A percentile compares a stretch with the other conserved stretches of the same genome.
Evolutionary conservation across 2,329 filamentous ascomycete species (phyloP).

Genomic region (Exophiala calicioides): DNA sequence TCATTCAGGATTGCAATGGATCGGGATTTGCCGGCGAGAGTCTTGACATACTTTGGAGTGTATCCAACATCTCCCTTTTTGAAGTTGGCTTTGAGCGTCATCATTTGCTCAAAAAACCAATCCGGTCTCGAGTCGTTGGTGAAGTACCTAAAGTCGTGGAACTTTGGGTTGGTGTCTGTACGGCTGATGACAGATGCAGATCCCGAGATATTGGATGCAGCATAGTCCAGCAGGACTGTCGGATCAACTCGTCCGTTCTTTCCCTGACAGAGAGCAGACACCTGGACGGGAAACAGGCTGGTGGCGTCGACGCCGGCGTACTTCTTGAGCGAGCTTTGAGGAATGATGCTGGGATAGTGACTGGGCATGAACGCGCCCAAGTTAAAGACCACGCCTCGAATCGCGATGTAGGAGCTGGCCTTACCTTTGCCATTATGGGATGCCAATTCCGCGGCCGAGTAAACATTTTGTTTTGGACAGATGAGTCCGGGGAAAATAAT

Average conservation of each 20-base stretch:
- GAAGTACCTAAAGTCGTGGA: slow-evolving; percentile 89
- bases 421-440: slow-evolving; percentile 70
- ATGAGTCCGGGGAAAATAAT: slow-evolving; percentile 83
- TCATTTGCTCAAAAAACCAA: slow-evolving; percentile 91
- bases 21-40: slow-evolving; percentile 63
- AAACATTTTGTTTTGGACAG: slow-evolving; percentile 89
- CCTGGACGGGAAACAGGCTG: slow-evolving; percentile 86
- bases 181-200: slow-evolving; percentile 64
- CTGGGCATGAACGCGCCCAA: slow-evolving; percentile 69
- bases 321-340: slow-evolving; percentile 64
- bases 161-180: slow-evolving; percentile 72
- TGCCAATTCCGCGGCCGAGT: slow-evolving; percentile 73
- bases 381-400: slow-evolving; percentile 88
- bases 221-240: slow-evolving; percentile 82
- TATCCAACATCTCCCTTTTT: slow-evolving; percentile 88
- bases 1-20: slow-evolving; percentile 76
- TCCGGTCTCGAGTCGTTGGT: slow-evolving; percentile 80
- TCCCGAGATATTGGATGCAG: slow-evolving; percentile 71
- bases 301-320: slow-evolving; percentile 91
- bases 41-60: slow-evolving; percentile 72
- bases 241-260: slow-evolving; percentile 66
- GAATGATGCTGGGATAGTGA: slow-evolving; percentile 74
- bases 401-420: slow-evolving; percentile 67
- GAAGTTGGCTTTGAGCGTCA: slow-evolving; percentile 72
- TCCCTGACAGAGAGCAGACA: slow-evolving; percentile 86